Conservation (phyloP, 495 filamentous ascomycete species). For the Pseudoneurospora amorphoporcata region DNA sequence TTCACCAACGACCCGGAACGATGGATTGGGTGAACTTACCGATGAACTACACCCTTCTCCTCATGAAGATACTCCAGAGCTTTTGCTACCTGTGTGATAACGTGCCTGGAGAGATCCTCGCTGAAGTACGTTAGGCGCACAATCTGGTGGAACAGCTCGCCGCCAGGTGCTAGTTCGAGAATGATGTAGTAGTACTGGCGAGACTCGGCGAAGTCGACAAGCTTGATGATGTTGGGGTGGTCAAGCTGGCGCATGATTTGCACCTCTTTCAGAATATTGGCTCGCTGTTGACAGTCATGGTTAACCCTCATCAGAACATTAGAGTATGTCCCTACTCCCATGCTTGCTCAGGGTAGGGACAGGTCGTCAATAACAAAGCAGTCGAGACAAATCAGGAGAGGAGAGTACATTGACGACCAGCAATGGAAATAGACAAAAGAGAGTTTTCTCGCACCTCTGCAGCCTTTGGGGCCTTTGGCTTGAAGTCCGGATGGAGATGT, state of each 20-base stretch:
- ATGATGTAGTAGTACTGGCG: conserved; percentile 95
- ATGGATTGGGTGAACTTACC: conserved; percentile 45
- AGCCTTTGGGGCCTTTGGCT: conserved; percentile 75
- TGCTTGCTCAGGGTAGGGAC: conserved; percentile 9
- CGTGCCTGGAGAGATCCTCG: conserved; percentile 87
- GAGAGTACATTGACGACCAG: conserved; percentile 3
- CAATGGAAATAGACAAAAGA: conserved; percentile 21
- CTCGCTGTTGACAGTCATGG: conserved; percentile 47
- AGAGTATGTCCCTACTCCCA: conserved; percentile 1
- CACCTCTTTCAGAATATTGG: conserved; percentile 96
- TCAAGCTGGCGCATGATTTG: conserved; percentile 97
- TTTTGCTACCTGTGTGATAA: conserved; percentile 87
- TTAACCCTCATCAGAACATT: conserved; percentile 2
- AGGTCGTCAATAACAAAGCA: conserved; percentile 1
- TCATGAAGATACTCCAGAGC: conserved; percentile 93
- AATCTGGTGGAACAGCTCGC: conserved; percentile 97
- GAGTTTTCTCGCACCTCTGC: conserved; percentile 81
- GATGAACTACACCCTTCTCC: conserved; percentile 88
- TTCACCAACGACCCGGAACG: background rate
- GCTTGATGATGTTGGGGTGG: conserved; percentile 87
- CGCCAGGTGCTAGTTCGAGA: conserved; percentile 87
- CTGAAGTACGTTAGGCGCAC: conserved; percentile 97
- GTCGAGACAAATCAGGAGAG: conserved; percentile 1
- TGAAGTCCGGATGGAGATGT: conserved; percentile 89
- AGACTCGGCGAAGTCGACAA: conserved; percentile 89